A percentile compares a stretch with the other conserved stretches of the same genome.
phyloP scores from a whole-genome alignment of 306 rosid species.

The Quercus bicolor region DNA sequence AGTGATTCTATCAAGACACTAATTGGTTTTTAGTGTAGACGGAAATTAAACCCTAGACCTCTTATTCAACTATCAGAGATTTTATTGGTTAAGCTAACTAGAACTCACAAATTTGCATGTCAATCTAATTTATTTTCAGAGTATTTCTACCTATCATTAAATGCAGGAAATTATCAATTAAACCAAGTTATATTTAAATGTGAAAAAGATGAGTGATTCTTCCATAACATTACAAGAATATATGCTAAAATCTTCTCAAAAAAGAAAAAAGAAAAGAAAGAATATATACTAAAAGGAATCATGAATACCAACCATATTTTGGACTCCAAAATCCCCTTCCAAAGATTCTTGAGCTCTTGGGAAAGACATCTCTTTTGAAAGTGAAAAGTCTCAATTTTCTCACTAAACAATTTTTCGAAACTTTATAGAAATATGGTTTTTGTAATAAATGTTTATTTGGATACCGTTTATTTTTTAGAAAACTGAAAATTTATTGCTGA shows the following conservation, averaged over 20 bases:
- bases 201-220: not conserved
- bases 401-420: too few relatives aligned
- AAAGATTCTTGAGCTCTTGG: too few relatives aligned
- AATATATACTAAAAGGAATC: not conserved
- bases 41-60: fast-evolving
- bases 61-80: too few relatives aligned
- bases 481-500: too few relatives aligned
- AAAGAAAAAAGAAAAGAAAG: fast-evolving
- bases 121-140: not conserved
- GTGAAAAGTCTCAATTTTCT: too few relatives aligned
- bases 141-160: not conserved
- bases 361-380: too few relatives aligned
- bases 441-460: fast-evolving
- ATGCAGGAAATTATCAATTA: not conserved
- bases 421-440: too few relatives aligned
- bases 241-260: not conserved
- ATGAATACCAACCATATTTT: constrained; percentile 36
- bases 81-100: too few relatives aligned
- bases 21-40: too few relatives aligned
- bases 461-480: fast-evolving
- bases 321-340: too few relatives aligned
- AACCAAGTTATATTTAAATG: not conserved
- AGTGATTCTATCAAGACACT: not conserved
- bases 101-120: too few relatives aligned
- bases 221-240: not conserved